phyloP scores from a whole-genome alignment of 306 rosid genomes.

The Heteromeles arbutifolia region DNA sequence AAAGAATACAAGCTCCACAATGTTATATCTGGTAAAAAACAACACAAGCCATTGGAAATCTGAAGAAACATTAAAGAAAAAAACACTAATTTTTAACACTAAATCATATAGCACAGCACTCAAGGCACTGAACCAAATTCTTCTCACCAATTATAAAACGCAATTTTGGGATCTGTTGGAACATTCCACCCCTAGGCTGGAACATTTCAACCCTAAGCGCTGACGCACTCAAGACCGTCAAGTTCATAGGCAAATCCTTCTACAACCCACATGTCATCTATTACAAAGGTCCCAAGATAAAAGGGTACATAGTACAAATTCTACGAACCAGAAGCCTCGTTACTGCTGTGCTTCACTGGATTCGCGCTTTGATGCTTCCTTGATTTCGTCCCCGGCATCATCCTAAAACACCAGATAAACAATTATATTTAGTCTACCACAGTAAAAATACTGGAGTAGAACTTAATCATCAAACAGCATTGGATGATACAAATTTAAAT shows the following conservation, averaged over 20 bases:
- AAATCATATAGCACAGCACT: constrained; percentile 17
- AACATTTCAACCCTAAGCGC: constrained; percentile 32
- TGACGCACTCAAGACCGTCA: constrained; percentile 22
- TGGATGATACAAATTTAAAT: not conserved
- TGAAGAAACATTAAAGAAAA: not conserved
- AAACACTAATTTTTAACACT: not conserved
- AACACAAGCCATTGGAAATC: not conserved
- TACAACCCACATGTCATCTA: constrained; percentile 46
- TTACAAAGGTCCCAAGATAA: constrained; percentile 20
- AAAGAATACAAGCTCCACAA: not conserved
- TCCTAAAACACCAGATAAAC: constrained; percentile 38
- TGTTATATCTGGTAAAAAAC: not conserved
- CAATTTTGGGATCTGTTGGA: constrained; percentile 32
- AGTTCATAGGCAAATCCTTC: constrained; percentile 38
- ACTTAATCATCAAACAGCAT: not conserved
- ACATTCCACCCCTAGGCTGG: constrained; percentile 31
- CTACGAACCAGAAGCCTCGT: constrained; percentile 17
- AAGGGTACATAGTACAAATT: constrained; percentile 35
- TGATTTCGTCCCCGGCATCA: constrained; percentile 88
- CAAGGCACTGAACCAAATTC: constrained; percentile 34
- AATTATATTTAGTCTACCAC: constrained; percentile 2
- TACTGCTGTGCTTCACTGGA: constrained; percentile 54
- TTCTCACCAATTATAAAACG: constrained; percentile 33
- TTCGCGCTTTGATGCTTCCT: constrained; percentile 80
- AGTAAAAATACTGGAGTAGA: not conserved